Evolutionary conservation across 2,329 filamentous ascomycete genomes (phyloP).

Genomic region (Pyrenophora tritici-repentis): DNA sequence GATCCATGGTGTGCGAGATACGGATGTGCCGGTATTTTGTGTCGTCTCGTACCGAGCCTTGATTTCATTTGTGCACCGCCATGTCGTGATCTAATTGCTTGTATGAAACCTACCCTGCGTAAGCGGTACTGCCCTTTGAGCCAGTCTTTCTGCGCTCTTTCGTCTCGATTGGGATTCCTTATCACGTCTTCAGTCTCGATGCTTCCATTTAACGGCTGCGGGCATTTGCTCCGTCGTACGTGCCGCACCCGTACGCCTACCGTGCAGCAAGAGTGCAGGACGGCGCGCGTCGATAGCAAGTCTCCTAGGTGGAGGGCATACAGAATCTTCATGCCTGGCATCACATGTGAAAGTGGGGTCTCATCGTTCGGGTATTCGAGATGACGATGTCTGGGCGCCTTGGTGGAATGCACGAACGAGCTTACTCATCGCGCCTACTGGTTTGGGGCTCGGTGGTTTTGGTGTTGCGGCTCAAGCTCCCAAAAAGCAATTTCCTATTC

Average conservation of each 20-base stretch:
- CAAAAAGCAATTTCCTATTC: background rate
- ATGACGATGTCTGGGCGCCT: conserved; percentile 1
- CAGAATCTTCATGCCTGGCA: background rate
- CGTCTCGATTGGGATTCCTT: conserved; percentile 11
- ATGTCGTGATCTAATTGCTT: background rate
- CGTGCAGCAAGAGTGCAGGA: conserved; percentile 8
- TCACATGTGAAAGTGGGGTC: conserved; percentile 28
- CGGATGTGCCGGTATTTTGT: background rate
- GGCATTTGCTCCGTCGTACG: conserved; percentile 14
- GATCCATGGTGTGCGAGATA: background rate
- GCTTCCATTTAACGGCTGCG: conserved; percentile 7
- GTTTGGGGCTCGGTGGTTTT: background rate
- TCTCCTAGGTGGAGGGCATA: background rate
- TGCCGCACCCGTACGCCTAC: conserved; percentile 10
- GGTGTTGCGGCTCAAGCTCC: conserved; percentile 17
- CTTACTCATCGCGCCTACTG: conserved; percentile 13
- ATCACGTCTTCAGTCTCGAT: conserved; percentile 2
- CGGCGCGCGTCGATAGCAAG: conserved; percentile 11
- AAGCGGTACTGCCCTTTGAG: conserved; percentile 1
- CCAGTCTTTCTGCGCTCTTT: background rate
- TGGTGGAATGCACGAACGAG: conserved; percentile 4
- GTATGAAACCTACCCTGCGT: conserved; percentile 2
- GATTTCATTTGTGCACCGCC: conserved; percentile 3
- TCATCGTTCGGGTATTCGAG: background rate
- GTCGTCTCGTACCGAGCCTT: background rate